Base-by-base conservation (phyloP, 495 filamentous ascomycete genomes). In the Darksidea phi region DNA sequence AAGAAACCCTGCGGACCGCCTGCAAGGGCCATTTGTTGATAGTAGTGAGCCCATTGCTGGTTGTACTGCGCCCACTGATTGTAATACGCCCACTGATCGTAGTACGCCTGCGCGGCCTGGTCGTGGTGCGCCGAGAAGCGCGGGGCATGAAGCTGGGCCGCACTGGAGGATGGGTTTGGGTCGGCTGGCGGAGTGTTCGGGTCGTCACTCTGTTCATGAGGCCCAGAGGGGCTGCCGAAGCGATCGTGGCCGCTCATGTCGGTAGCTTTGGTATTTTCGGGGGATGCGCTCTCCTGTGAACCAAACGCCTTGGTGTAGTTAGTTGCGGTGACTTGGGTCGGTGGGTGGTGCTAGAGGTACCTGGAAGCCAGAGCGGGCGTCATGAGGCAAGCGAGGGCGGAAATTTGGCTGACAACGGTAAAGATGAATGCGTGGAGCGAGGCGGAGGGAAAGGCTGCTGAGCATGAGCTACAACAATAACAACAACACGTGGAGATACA, bases 211-310 rank as follows among this genome's bases (percentile, higher is more conserved):
- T n/a, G n/a, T n/a, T n/a, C 28, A 10, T 10, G 28, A 32, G 28
- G 28, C 28, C 3, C 28, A 32, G 28, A 21, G 15, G n/a, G 25
- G 49, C 49, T 7, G 26, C 37, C 49, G 11, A 17, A 17, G 41
- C 41, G 41, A 28, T 34, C 28, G n/a, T 23, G 23, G n/a, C 23
- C 28, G 28, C 26, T 53, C 49, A 36, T 53, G 49, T 53, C n/a
- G 28, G 28, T 10, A 10, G 28, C 28, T 32, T 3, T 32, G 28
- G 28, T 32, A 4, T 32, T 32, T 32, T 32, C 28, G 3, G 28
- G 28, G 28, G 10, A 4, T 32, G 28, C 28, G 28, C 28, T 32
- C 4, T 32, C 28, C 28, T 10, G 4, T 10, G 3, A 10, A 32
- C 28, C 28, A 10, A 10, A 32, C 28, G 28, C 10, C 28, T 32